Base-by-base conservation (phyloP, 495 filamentous ascomycete genomes). In the Neurospora sp. region DNA sequence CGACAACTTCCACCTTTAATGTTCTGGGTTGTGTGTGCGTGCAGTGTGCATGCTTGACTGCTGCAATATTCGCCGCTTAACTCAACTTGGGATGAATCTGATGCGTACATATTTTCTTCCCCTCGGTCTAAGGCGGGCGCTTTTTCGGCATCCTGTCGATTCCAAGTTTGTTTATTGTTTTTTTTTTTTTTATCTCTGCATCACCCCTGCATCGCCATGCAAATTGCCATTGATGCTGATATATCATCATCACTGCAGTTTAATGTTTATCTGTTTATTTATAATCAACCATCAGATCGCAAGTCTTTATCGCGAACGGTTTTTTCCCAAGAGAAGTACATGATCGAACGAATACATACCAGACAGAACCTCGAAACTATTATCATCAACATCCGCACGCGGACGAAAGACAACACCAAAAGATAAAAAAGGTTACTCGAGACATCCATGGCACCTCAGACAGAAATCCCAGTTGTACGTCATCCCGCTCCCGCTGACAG, bases 401-500 rank as follows among this genome's bases (percentile, higher is more conserved):
- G 27, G 12, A 61, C 27, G 1, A 61, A 8, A 31, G 22, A 61
- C 10, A 61, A 16, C 10, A 22, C 9, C 20, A 53, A 16, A 35
- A 16, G 27, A 18, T 35, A 66, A 35, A 35, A 66, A 18, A 66
- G 14, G 27, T 18, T 37, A 66, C 53, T 66, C 27, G 27, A 35
- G 27, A 66, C 22, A 61, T 37, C 68, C 18, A 85, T 85, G 83
- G 83, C 83, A 31, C 83, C 83, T 69, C 83, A 85, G 70, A 78
- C 77, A 35, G 74, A 83, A 31, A 85, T 84, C 42, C 83, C 83
- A 3, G 74, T 84, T 68, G 83, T 81, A 71, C n/a, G 79, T 75
- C 61, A 8, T 27, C 41, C 40, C 61, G 9, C 44, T 40, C 22
- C 16, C 12, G 27, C 11, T 8, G 16, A 16, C 6, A n/a, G 35